Conservation (phyloP, 1,139 yeast species). For the Geotrichum fermentans region DNA sequence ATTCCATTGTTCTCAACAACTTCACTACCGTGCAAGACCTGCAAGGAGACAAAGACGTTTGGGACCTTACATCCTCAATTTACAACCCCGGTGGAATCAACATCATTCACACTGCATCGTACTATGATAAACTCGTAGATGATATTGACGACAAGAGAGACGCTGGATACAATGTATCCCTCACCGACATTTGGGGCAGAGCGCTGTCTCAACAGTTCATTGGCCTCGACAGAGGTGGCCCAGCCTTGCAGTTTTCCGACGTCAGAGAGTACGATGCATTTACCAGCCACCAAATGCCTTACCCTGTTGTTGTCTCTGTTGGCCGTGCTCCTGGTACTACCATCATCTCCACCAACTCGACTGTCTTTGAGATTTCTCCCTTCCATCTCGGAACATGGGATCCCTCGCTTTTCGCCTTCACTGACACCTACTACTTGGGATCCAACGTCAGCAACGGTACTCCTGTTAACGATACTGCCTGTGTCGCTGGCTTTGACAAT, state of each 20-base stretch:
- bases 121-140: constrained; percentile 52
- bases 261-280: constrained; percentile 54
- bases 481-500: constrained; percentile 69
- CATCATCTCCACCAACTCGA: constrained; percentile 55
- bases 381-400: constrained; percentile 88
- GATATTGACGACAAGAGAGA: constrained; percentile 56
- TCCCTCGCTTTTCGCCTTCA: constrained; percentile 67
- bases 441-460: constrained; percentile 57
- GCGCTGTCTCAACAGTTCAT: constrained; percentile 77
- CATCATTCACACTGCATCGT: constrained; percentile 49
- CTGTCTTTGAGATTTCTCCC: constrained; percentile 78
- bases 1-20: constrained; percentile 76
- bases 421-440: constrained; percentile 69
- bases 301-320: constrained; percentile 80
- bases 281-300: constrained; percentile 69
- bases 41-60: constrained; percentile 60
- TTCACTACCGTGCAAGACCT: constrained; percentile 68
- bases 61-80: constrained; percentile 63
- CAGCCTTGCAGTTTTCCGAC: constrained; percentile 61
- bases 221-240: constrained; percentile 54
- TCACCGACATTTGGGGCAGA: constrained; percentile 92
- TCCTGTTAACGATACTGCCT: constrained; percentile 35
- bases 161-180: constrained; percentile 72
- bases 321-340: constrained; percentile 70
- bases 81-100: constrained; percentile 68